Percentiles rank a stretch among this genome's conserved stretches.
phyloP scores from a whole-genome alignment of 148 eudicot genomes.

The Fagopyrum homotropicum region DNA sequence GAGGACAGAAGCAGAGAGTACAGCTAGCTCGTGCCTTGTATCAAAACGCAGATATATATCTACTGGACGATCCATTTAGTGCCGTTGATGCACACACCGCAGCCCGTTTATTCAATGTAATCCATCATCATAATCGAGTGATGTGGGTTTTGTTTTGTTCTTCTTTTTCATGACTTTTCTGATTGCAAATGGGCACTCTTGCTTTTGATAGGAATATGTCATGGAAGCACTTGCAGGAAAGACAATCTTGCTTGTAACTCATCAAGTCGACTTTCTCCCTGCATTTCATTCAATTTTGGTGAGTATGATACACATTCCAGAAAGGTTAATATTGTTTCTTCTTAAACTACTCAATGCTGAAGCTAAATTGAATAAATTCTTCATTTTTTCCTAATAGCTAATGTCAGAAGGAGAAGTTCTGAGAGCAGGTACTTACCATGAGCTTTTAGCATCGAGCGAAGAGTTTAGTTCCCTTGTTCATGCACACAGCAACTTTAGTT shows the following conservation, averaged over 20 bases:
- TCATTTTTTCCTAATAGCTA: slow-evolving; percentile 21
- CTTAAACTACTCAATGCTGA: neutral
- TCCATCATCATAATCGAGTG: neutral
- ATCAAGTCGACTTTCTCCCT: slow-evolving; percentile 24
- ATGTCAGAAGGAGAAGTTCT: slow-evolving; percentile 43
- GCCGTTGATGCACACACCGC: slow-evolving; percentile 26
- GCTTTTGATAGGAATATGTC: slow-evolving; percentile 15
- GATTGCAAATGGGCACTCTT: neutral
- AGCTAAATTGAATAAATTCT: neutral
- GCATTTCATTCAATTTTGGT: slow-evolving; percentile 19
- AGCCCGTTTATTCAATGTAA: slow-evolving; percentile 19
- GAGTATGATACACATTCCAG: neutral
- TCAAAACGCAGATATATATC: slow-evolving; percentile 20
- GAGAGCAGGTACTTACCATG: slow-evolving; percentile 31
- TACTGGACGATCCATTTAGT: slow-evolving; percentile 26
- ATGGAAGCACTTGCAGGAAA: slow-evolving; percentile 23
- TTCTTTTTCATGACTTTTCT: neutral
- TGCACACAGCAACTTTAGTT: slow-evolving; percentile 23
- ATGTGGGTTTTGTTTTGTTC: neutral
- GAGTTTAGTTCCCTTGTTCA: slow-evolving; percentile 35
- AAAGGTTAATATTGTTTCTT: neutral
- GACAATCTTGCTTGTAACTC: slow-evolving; percentile 22
- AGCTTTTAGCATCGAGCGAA: slow-evolving; percentile 27
- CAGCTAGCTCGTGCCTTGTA: slow-evolving; percentile 26
- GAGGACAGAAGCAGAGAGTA: slow-evolving; percentile 24